These are phyloP conservation scores for Russula sp. DNA, from an alignment of 768 basidiomycete species.

Conservation along the genomic window DNA sequence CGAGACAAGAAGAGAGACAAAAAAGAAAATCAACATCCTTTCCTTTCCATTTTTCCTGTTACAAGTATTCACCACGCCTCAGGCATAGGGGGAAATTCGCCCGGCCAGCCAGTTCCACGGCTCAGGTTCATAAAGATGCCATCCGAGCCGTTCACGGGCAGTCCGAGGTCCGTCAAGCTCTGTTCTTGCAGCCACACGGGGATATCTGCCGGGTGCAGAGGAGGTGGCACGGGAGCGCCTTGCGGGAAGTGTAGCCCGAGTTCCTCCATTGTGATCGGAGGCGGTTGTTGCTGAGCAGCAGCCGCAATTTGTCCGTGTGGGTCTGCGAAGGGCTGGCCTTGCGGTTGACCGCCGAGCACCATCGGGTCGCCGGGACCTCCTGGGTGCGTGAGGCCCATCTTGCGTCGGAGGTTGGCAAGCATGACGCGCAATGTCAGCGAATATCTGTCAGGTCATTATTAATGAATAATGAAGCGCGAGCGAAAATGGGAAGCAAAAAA, in stretches of 20 bases:
- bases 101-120: conserved; percentile 69
- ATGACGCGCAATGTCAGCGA: conserved; percentile 89
- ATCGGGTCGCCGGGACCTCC: conserved; percentile 35
- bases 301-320: conserved; percentile 47
- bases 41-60: no score
- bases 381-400: conserved; percentile 57
- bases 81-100: conserved; percentile 72
- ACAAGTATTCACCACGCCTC: conserved; percentile 84
- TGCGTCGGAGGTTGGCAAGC: conserved; percentile 88
- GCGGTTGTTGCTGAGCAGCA: conserved; percentile 16
- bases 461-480: not conserved
- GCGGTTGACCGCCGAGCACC: conserved; percentile 46
- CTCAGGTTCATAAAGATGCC: conserved; percentile 81
- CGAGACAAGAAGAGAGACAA: not conserved
- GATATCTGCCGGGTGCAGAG: conserved; percentile 73
- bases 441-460: conserved; percentile 51
- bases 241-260: conserved; percentile 73
- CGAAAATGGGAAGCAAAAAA: not conserved
- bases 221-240: conserved; percentile 47
- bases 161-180: conserved; percentile 84
- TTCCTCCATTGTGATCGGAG: conserved; percentile 80
- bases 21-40: no score
- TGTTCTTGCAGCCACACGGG: conserved; percentile 94
- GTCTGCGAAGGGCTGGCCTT: conserved; percentile 49
- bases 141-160: conserved; percentile 90